These are phyloP conservation scores for Debaryomyces subglobosus DNA, from an alignment of 1,139 yeast species.

Conservation along the genomic window DNA sequence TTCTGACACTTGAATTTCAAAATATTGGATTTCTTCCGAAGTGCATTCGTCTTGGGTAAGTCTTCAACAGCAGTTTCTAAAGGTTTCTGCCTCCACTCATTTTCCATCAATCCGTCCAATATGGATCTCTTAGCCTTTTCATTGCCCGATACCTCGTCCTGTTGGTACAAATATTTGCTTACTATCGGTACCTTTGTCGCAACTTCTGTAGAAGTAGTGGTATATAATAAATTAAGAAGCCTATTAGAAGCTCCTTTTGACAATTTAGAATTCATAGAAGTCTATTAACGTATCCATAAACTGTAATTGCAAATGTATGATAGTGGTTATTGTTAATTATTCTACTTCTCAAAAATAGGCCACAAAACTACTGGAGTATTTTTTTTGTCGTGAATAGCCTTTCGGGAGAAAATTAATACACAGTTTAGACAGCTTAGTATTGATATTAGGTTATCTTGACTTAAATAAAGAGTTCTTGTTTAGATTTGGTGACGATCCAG, in stretches of 20 bases:
- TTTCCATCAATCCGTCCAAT: slow-evolving; percentile 33
- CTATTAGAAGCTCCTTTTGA: slow-evolving; percentile 28
- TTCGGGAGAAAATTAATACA: slow-evolving; percentile 7
- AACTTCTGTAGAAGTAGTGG: slow-evolving; percentile 33
- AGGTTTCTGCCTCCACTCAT: slow-evolving; percentile 38
- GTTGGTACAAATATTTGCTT: slow-evolving; percentile 29
- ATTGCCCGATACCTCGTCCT: slow-evolving; percentile 10
- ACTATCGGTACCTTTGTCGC: slow-evolving; percentile 31
- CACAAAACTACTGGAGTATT: slow-evolving; percentile 9
- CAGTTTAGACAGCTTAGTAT: background rate
- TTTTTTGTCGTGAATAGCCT: slow-evolving; percentile 7
- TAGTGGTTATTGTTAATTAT: background rate
- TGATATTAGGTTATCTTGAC: background rate
- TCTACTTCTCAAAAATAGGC: slow-evolving; percentile 1
- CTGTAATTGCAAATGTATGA: background rate
- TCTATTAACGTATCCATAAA: background rate
- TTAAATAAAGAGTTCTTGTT: background rate
- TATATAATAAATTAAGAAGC: slow-evolving; percentile 35
- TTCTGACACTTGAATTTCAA: slow-evolving; percentile 39
- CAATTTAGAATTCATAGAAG: slow-evolving; percentile 18
- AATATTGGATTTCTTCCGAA: slow-evolving; percentile 27
- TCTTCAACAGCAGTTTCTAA: slow-evolving; percentile 27
- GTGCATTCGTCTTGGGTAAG: slow-evolving; percentile 16
- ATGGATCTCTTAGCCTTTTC: slow-evolving; percentile 20
- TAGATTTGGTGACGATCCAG: background rate